Percentiles rank a stretch among this genome's conserved stretches.
phyloP scores from a whole-genome alignment of 257 asterid genomes.

The Solanum peruvianum region DNA sequence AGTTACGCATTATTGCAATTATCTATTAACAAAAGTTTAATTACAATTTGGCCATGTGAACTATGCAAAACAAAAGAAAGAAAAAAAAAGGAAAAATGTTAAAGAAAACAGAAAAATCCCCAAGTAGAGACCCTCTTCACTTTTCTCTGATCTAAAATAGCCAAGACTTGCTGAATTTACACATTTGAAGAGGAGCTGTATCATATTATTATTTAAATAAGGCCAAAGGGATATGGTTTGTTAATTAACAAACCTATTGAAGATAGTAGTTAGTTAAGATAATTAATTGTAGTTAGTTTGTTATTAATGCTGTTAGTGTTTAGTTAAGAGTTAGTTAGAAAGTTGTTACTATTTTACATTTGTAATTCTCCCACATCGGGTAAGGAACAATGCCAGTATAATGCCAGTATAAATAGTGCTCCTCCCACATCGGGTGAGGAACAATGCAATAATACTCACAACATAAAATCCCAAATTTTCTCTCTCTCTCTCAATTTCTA shows the following conservation, averaged over 20 bases:
- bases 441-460: no score
- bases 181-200: not conserved
- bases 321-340: no score
- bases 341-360: no score
- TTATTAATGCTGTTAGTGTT: no score
- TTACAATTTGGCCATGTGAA: constrained; percentile 39
- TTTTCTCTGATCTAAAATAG: not conserved
- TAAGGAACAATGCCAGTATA: no score
- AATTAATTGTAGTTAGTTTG: no score
- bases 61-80: not conserved
- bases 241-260: not conserved
- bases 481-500: no score
- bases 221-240: not conserved
- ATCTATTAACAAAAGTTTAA: constrained; percentile 38
- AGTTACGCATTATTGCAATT: constrained; percentile 12
- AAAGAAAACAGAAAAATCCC: not conserved
- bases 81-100: not conserved
- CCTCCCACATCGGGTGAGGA: no score
- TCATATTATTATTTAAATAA: not conserved
- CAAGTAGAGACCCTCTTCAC: not conserved
- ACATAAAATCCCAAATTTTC: no score
- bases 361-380: no score
- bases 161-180: constrained; percentile 1
- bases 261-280: no score
- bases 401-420: no score